Evolutionary conservation across 2,329 filamentous ascomycete species (phyloP), one percentile per base, ranked within the genome.

Genomic region (Fusarium longipes): DNA sequence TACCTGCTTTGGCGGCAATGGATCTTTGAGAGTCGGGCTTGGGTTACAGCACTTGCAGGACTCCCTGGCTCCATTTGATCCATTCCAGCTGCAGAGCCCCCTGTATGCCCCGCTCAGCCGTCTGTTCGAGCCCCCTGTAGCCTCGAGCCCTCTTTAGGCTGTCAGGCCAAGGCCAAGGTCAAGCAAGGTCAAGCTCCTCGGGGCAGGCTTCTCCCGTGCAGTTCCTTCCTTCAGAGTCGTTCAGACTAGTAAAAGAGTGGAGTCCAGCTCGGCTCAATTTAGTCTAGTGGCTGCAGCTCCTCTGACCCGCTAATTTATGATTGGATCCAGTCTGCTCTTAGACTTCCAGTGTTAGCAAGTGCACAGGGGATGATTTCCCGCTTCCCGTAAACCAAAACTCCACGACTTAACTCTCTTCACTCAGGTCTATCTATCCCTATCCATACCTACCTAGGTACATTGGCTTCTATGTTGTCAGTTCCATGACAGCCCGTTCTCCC

Each of bases 351-450:
- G 5, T 35, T 24, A 27, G 29, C 30, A 53, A 59, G 44, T 53
- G 45, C 45, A 53, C 27, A 53, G 57, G 55, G 38, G 25, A 63
- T 43, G 52, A 36, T 57, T 59, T 65, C 59, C 48, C 54, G 43
- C 59, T 40, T 65, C 54, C 62, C 53, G 57, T 48, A 43, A 65
- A 66, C 51, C 55, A 68, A 53, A 58, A 52, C 54, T 62, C 43
- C 38, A 58, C 59, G 51, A 42, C 44, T 45, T 45, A 52, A 45
- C 36, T 38, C 43, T 33, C 35, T 50, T n/a, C 25, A 24, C 33
- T 25, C 33, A 30, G 17, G 17, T 12, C 43, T 22, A 24, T 22
- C 24, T 29, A 39, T 42, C 14, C 32, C 24, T 39, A 22, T 24
- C 7, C 20, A 17, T 39, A 24, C 14, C 22, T 36, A 35, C 17